phyloP scores from a whole-genome alignment of 352 stramenopile genomes.

The Phytophthora idaei region DNA sequence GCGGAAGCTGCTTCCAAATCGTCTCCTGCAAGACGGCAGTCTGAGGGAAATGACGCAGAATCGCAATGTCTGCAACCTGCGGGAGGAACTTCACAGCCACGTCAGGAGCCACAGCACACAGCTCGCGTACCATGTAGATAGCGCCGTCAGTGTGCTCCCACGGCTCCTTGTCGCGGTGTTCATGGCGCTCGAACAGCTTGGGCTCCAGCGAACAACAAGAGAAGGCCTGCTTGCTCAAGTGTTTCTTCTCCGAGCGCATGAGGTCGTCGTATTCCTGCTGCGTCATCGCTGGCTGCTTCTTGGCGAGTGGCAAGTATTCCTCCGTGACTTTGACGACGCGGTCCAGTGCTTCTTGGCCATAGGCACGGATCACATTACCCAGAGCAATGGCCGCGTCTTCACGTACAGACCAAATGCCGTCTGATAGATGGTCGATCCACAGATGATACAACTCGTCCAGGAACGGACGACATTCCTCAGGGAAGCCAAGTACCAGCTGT shows the following conservation, averaged over 20 bases:
- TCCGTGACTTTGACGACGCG: conserved; percentile 74
- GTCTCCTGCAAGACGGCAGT: conserved; percentile 80
- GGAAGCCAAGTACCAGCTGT: conserved; percentile 83
- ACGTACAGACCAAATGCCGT: conserved; percentile 97
- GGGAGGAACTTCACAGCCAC: conserved; percentile 59
- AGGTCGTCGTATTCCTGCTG: conserved; percentile 92
- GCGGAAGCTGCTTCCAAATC: conserved; percentile 83
- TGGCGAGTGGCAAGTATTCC: conserved; percentile 85
- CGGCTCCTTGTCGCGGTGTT: conserved; percentile 87
- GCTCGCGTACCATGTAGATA: conserved; percentile 95
- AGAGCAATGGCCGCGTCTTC: conserved; percentile 95
- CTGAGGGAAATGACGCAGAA: conserved; percentile 80
- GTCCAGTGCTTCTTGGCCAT: conserved; percentile 81
- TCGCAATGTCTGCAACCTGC: conserved; percentile 69
- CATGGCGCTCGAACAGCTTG: conserved; percentile 90
- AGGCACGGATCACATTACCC: conserved; percentile 93
- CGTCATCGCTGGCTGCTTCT: conserved; percentile 91
- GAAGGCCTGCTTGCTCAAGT: conserved; percentile 94
- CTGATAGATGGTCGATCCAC: conserved; percentile 96
- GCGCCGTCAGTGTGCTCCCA: conserved; percentile 97
- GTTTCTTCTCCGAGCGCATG: conserved; percentile 91
- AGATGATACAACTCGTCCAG: conserved; percentile 85
- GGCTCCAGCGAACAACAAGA: conserved; percentile 95
- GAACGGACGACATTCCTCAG: conserved; percentile 87
- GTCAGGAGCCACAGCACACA: conserved; percentile 73